These are phyloP conservation scores for Dothistroma pini DNA, from an alignment of 2,329 filamentous ascomycete species.

Conservation along the genomic window DNA sequence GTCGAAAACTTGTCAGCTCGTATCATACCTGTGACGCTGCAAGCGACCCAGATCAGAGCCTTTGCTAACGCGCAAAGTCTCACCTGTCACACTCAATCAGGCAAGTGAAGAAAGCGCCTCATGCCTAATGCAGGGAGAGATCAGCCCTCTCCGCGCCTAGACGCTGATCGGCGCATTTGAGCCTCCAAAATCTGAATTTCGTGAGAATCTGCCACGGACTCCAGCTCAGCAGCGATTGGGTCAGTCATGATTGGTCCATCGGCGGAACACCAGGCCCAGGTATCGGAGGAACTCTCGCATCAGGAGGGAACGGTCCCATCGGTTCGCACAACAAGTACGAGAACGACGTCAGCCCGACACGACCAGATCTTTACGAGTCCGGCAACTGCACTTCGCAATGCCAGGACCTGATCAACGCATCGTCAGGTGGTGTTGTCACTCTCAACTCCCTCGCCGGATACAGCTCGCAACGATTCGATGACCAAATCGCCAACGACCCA, in stretches of 20 bases:
- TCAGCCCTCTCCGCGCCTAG: neutral
- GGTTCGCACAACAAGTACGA: slow-evolving; percentile 38
- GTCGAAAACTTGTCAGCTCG: neutral
- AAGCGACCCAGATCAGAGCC: neutral
- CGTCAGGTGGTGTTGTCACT: slow-evolving; percentile 21
- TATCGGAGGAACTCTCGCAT: slow-evolving; percentile 9
- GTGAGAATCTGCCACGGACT: neutral
- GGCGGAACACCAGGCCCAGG: slow-evolving; percentile 17
- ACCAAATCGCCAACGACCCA: slow-evolving; percentile 30
- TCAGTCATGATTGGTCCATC: slow-evolving; percentile 8
- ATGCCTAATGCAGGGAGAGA: neutral
- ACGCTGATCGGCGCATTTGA: neutral
- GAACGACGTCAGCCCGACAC: slow-evolving; percentile 33
- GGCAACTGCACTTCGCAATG: slow-evolving; percentile 30
- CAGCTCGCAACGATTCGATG: slow-evolving; percentile 22
- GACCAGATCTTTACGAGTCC: slow-evolving; percentile 33
- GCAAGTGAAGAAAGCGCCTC: neutral
- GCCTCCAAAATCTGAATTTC: neutral
- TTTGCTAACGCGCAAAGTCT: neutral
- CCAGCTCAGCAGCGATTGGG: neutral
- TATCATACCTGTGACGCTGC: neutral
- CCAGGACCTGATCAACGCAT: slow-evolving; percentile 28
- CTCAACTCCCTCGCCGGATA: slow-evolving; percentile 16
- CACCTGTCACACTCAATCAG: neutral
- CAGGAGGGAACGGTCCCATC: slow-evolving; percentile 18